Base-by-base conservation (phyloP, 768 basidiomycete genomes). In the Podaxis pistillaris region DNA sequence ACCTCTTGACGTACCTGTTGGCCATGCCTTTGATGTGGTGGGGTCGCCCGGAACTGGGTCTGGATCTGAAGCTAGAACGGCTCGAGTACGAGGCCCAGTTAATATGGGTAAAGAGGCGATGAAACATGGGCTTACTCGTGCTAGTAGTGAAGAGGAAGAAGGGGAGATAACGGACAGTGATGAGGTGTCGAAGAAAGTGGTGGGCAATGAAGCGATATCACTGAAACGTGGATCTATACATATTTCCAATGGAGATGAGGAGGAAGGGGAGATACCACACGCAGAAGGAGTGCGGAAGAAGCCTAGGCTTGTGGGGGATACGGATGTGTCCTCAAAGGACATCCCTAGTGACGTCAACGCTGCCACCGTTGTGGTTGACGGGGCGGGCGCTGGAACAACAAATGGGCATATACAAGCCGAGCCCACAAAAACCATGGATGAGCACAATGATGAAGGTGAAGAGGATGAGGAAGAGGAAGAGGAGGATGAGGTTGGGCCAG, bases 401-500 rank as follows among this genome's bases (percentile, higher is more conserved):
- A 49, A 36, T 33, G 53, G 49, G 24, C 1, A 52, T 7, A 24
- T 19, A 22, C 17, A 7, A 22, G 52, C 33, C 11, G 19, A 40
- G 7, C 37, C 36, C 12, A n/a, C 28, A 28, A 50, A 62, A 24
- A 28, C 41, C 12, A 28, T 60, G 11, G 41, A 56, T 9, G 64
- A 56, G 22, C 54, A 57, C 13, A 56, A 37, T 28, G 59, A 58
- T 15, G 63, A 58, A 19, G 72, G 70, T 1, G 71, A 71, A 7
- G 72, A 75, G 5, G 76, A 74, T 4, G 75, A 74, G 1, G 74
- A 73, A 33, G 73, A 74, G 15, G 77, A 76, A 7, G 76, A 72
- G 12, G 71, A 70, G 15, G 68, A 77, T 19, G 75, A 76, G 55
- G 47, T 81, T 47, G 81, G 75, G 13, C 72, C 75, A 4, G 80